These are phyloP conservation scores for Tephrocybe sp. DNA, from an alignment of 768 basidiomycete species.

Conservation along the genomic window DNA sequence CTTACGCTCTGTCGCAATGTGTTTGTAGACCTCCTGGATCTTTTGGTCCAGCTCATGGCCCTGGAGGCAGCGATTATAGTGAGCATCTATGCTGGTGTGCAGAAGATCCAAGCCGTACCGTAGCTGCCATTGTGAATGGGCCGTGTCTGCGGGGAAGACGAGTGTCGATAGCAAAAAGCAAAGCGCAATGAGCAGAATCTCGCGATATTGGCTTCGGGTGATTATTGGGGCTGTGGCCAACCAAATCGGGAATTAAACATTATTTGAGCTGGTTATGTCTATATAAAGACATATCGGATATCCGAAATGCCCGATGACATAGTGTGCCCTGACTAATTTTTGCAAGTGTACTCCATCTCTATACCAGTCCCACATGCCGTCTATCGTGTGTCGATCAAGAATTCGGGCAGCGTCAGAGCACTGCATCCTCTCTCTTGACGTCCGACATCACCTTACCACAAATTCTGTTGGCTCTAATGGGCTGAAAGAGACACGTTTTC, in stretches of 20 bases:
- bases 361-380: slow-evolving; percentile 34
- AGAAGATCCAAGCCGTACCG: slow-evolving; percentile 7
- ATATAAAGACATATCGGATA: slow-evolving; percentile 7
- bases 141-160: slow-evolving; percentile 14
- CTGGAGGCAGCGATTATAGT: slow-evolving; percentile 23
- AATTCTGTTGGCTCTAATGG: slow-evolving; percentile 25
- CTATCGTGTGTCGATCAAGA: slow-evolving; percentile 29
- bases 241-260: slow-evolving; percentile 11
- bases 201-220: slow-evolving; percentile 15
- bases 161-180: slow-evolving; percentile 14
- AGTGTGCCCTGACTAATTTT: neutral
- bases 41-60: slow-evolving; percentile 82
- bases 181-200: slow-evolving; percentile 20
- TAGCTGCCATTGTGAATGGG: slow-evolving; percentile 20
- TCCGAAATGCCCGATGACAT: neutral
- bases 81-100: slow-evolving; percentile 23
- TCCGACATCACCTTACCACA: slow-evolving; percentile 40
- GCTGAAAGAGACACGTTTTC: slow-evolving; percentile 36
- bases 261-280: slow-evolving; percentile 16
- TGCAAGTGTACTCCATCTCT: neutral
- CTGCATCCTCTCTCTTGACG: slow-evolving; percentile 42
- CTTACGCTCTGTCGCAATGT: slow-evolving; percentile 91
- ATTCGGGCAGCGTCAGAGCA: slow-evolving; percentile 44
- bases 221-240: slow-evolving; percentile 24
- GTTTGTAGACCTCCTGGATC: slow-evolving; percentile 86